Evolutionary conservation across 352 stramenopile genomes (phyloP).

Genomic region (Pythium grandisporangium): DNA sequence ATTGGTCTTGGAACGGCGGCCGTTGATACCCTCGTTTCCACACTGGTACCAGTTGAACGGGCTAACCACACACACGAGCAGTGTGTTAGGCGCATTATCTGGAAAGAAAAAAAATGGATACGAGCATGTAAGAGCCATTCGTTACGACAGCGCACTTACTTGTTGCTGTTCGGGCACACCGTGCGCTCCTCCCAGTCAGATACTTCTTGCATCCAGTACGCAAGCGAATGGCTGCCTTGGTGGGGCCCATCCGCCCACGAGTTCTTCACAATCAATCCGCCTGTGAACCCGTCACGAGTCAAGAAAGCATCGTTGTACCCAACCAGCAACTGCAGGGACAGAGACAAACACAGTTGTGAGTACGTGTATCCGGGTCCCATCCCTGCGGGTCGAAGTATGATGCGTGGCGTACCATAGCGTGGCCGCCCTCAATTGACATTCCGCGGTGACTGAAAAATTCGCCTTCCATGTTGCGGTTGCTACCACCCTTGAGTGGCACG

Average conservation of each 20-base stretch:
- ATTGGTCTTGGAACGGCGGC: slow-evolving; percentile 13
- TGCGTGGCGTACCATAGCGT: slow-evolving; percentile 52
- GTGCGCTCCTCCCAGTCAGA: slow-evolving; percentile 77
- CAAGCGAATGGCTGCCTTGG: slow-evolving; percentile 65
- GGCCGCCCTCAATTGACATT: slow-evolving; percentile 73
- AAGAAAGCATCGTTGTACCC: slow-evolving; percentile 72
- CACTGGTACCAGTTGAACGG: slow-evolving; percentile 82
- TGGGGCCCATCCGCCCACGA: slow-evolving; percentile 52
- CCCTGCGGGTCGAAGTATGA: no score
- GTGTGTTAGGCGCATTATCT: neutral
- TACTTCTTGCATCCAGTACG: slow-evolving; percentile 76
- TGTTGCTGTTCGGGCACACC: slow-evolving; percentile 74
- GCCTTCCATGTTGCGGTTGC: slow-evolving; percentile 76
- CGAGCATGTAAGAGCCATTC: no score
- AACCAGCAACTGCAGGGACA: slow-evolving; percentile 51
- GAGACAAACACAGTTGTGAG: neutral
- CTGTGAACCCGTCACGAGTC: slow-evolving; percentile 65
- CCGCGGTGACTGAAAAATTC: slow-evolving; percentile 76
- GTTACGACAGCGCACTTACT: slow-evolving; percentile 20
- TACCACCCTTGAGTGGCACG: slow-evolving; percentile 52
- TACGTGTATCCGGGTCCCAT: no score
- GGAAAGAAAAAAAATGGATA: neutral
- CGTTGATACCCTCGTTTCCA: slow-evolving; percentile 42
- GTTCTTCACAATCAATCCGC: slow-evolving; percentile 72
- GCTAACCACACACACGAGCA: slow-evolving; percentile 15